Evolutionary conservation across 148 eudicot species (phyloP).

Genomic region (Rhododendron henanense): DNA sequence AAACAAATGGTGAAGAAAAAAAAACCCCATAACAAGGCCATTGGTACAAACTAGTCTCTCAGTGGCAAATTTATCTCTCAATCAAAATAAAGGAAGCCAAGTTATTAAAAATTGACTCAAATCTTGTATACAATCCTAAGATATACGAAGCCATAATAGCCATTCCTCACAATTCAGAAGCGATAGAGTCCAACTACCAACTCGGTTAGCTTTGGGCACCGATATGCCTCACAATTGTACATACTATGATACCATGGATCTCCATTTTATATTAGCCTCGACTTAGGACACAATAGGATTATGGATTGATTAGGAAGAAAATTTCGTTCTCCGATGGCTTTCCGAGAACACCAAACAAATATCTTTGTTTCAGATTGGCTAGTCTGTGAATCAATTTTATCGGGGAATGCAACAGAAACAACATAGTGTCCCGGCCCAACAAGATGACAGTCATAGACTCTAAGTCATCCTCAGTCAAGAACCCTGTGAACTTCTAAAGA

Average conservation of each 20-base stretch:
- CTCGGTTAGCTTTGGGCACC: background rate
- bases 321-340: background rate
- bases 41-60: background rate
- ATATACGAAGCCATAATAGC: background rate
- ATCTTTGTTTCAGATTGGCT: background rate
- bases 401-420: too few species aligned
- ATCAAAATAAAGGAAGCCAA: background rate
- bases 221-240: background rate
- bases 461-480: background rate
- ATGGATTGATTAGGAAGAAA: background rate
- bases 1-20: background rate
- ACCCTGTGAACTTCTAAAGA: background rate
- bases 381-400: too few species aligned
- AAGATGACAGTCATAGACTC: background rate
- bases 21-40: slow-evolving; percentile 14
- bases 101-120: background rate
- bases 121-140: background rate
- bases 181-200: background rate
- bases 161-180: background rate
- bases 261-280: background rate
- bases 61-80: background rate
- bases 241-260: too few species aligned
- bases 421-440: background rate
- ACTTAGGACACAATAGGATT: too few species aligned
- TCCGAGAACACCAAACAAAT: background rate